Conservation (phyloP, 768 basidiomycete genomes). For the Pleurotus pulmonarius region DNA sequence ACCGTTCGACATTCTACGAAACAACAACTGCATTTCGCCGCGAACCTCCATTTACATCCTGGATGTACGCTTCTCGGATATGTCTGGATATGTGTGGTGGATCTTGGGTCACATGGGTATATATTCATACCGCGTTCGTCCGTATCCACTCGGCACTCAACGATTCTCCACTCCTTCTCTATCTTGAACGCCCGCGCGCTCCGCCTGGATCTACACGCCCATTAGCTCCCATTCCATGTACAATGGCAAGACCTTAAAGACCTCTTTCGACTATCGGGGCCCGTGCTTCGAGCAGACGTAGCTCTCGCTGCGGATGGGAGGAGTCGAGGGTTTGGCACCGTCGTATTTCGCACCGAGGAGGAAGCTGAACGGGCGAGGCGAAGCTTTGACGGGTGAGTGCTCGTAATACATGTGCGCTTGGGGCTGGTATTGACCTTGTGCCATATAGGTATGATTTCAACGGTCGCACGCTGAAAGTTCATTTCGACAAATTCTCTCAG, state of each 20-base stretch:
- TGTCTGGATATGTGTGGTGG: too few relatives aligned
- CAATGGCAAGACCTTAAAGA: slow-evolving; percentile 99
- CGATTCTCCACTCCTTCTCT: slow-evolving; percentile 2
- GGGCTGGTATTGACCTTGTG: slow-evolving; percentile 1
- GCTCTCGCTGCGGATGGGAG: slow-evolving; percentile 85
- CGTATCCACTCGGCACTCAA: too few relatives aligned
- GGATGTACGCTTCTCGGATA: too few relatives aligned
- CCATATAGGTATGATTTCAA: slow-evolving; percentile 76
- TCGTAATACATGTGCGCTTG: too few relatives aligned
- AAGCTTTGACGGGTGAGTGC: slow-evolving; percentile 85
- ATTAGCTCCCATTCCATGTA: slow-evolving; percentile 84
- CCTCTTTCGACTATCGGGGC: slow-evolving; percentile 87
- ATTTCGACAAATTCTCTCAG: slow-evolving; percentile 80
- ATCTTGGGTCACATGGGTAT: neutral
- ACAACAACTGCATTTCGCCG: too few relatives aligned
- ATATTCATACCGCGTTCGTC: neutral
- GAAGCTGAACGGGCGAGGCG: slow-evolving; percentile 83
- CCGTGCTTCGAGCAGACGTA: slow-evolving; percentile 88
- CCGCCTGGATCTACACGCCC: neutral
- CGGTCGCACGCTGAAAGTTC: slow-evolving; percentile 84
- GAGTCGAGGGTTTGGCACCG: slow-evolving; percentile 90
- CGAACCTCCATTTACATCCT: too few relatives aligned
- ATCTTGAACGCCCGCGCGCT: neutral
- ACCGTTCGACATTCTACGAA: too few relatives aligned
- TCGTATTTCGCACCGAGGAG: slow-evolving; percentile 75